A percentile compares a stretch with the other conserved stretches of the same genome.
These are phyloP conservation scores for Talaromyces trachyspermus DNA, from an alignment of 495 filamentous ascomycete genomes.

Conservation along the genomic window DNA sequence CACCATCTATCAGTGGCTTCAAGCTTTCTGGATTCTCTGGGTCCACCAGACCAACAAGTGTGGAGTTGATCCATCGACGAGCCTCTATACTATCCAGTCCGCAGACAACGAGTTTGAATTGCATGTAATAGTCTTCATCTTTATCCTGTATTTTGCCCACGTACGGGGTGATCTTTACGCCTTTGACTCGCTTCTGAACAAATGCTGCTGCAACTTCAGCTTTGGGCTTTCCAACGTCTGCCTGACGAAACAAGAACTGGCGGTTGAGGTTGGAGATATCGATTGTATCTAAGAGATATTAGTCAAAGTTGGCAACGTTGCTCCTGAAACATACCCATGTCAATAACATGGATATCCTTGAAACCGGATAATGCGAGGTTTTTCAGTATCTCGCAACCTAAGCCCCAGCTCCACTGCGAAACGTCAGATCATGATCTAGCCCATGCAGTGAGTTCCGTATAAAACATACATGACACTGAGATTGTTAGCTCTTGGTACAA, in stretches of 20 bases:
- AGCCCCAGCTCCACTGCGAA: slow-evolving; percentile 77
- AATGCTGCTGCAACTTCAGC: slow-evolving; percentile 88
- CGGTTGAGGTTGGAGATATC: slow-evolving; percentile 98
- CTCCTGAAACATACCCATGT: slow-evolving; percentile 64
- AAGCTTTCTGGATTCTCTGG: slow-evolving; percentile 67
- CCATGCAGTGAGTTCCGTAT: too few species aligned
- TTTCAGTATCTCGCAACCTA: slow-evolving; percentile 97
- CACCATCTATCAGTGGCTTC: slow-evolving; percentile 93
- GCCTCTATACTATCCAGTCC: slow-evolving; percentile 98
- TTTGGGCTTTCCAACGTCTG: slow-evolving; percentile 90
- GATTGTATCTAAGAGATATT: slow-evolving; percentile 65
- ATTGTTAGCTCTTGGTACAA: slow-evolving; percentile 17
- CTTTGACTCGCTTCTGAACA: slow-evolving; percentile 79
- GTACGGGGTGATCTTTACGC: slow-evolving; percentile 86
- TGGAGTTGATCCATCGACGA: slow-evolving; percentile 96
- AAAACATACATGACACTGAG: slow-evolving; percentile 39
- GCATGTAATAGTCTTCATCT: slow-evolving; percentile 96
- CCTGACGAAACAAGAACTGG: slow-evolving; percentile 91
- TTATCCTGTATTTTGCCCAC: slow-evolving; percentile 96
- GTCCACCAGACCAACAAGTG: slow-evolving; percentile 83
- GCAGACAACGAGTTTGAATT: slow-evolving; percentile 88
- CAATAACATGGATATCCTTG: slow-evolving; percentile 96
- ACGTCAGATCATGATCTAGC: slow-evolving; percentile 15
- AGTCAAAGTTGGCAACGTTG: slow-evolving; percentile 11
- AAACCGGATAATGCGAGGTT: slow-evolving; percentile 93